Evolutionary conservation across 768 basidiomycete genomes (phyloP).

Genomic region (Boletus barrowsii): DNA sequence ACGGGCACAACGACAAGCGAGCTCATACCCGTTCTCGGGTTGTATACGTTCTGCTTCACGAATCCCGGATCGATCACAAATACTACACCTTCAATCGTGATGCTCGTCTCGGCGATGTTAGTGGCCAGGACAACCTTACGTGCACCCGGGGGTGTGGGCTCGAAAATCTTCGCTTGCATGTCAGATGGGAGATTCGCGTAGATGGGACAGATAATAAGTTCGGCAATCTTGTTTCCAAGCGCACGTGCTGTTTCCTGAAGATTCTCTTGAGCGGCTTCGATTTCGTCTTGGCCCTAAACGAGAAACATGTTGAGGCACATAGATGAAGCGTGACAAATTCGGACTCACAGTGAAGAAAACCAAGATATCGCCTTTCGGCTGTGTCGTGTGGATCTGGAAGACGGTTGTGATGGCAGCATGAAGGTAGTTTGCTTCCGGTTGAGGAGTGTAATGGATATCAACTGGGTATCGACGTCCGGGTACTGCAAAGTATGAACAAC

Average conservation of each 20-base stretch:
- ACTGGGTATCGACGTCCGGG: conserved; percentile 97
- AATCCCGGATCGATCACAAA: conserved; percentile 99
- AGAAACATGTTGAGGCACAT: conserved; percentile 1
- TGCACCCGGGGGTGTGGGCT: conserved; percentile 95
- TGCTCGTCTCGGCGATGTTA: conserved; percentile 99
- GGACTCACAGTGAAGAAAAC: conserved; percentile 88
- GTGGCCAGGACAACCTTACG: conserved; percentile 98
- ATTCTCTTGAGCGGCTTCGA: conserved; percentile 96
- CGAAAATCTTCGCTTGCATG: conserved; percentile 99
- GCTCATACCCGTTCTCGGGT: conserved; percentile 98
- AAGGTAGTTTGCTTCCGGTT: conserved; percentile 98
- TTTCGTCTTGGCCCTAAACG: conserved; percentile 90
- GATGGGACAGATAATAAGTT: conserved; percentile 94
- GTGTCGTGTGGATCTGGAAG: conserved; percentile 98
- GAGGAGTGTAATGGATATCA: conserved; percentile 98
- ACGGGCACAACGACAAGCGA: conserved; percentile 94
- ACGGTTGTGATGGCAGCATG: conserved; percentile 98
- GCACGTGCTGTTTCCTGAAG: conserved; percentile 93
- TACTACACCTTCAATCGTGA: conserved; percentile 98
- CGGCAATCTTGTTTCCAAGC: conserved; percentile 92
- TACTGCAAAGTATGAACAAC: conserved; percentile 45
- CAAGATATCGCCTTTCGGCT: conserved; percentile 95
- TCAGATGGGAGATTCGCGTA: conserved; percentile 99
- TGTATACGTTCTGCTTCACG: conserved; percentile 99
- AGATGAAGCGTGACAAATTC: neutral